These are phyloP conservation scores for Pseudonectria foliicola DNA, from an alignment of 2,329 filamentous ascomycete genomes.

Conservation along the genomic window DNA sequence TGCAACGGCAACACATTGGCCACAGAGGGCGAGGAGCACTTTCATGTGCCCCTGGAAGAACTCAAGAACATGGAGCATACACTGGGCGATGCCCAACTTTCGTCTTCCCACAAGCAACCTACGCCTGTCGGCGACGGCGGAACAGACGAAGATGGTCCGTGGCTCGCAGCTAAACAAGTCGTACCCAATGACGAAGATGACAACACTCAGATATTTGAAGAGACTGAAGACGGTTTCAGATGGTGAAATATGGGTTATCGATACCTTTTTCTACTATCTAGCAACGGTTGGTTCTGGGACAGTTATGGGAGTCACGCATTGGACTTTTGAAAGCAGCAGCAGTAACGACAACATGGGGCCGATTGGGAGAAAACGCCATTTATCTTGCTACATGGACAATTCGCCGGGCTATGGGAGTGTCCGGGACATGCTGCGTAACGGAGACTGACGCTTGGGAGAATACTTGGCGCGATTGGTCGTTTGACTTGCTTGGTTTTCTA, in stretches of 20 bases:
- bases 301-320: too few relatives aligned
- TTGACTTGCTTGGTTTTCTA: too few relatives aligned
- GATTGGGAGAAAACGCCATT: too few relatives aligned
- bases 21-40: conserved; percentile 2
- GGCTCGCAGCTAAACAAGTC: neutral
- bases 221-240: conserved; percentile 11
- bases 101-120: neutral
- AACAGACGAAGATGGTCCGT: neutral
- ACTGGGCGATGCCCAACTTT: neutral
- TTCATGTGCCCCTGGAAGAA: neutral
- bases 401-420: too few relatives aligned
- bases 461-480: too few relatives aligned
- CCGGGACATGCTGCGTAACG: too few relatives aligned
- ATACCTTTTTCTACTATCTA: too few relatives aligned
- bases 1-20: conserved; percentile 13
- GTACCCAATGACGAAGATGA: neutral
- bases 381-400: too few relatives aligned
- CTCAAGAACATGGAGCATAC: neutral
- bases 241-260: conserved; percentile 4
- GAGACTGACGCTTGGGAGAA: too few relatives aligned
- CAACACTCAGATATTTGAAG: conserved; percentile 1
- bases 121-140: neutral
- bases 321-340: too few relatives aligned
- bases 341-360: too few relatives aligned
- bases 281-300: too few relatives aligned